Base-by-base conservation (phyloP, 345 rosid genomes). In the Bruguiera parviflora region DNA sequence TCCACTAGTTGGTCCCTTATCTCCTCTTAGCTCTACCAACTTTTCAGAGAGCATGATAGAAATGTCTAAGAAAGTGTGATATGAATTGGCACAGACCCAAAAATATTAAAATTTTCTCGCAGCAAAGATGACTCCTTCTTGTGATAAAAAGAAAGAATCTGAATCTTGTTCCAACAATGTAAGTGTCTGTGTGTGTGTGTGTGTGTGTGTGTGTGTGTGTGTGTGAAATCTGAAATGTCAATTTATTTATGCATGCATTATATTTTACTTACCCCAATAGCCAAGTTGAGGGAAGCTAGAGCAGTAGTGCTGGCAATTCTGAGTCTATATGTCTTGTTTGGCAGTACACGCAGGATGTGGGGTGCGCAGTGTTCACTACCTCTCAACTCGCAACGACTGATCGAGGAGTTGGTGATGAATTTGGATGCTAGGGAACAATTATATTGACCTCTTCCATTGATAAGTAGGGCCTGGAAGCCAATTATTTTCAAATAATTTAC, bases 381-480 rank as follows among this genome's bases (percentile, higher is more conserved):
- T 73, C 71, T 76, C 1, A 95, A 68, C 25, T 70, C 61, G 82
- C 98, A 94, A 69, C 16, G 78, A 0, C 52, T 25, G 2, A 57
- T 5, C 0, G 75, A 3, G 24, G 61, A n/a, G 68, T 73, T 75
- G 76, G 75, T 61, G 43, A 74, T 63, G 46, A 69, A 76, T 11
- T 76, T 77, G 1, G 89, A 83, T 18, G 90, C 94, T 32, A 91
- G 0, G 2, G 98, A 91, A 73, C 97, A 94, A 53, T 84, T 83
- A 60, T 66, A 89, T 72, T 94, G 92, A 31, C 97, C 98, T 72
- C 96, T 88, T 62, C 97, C 98, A 68, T 94, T 91, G 9, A 94
- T 81, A 60, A 94, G 77, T 0, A 77, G 62, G 18, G 47, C 43
- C 81, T 77, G 70, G 18, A 35, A 57, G 16, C 5, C 24, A 55